phyloP scores from a whole-genome alignment of 108 stramenopile species.

The Aurantiochytrium sp. region DNA sequence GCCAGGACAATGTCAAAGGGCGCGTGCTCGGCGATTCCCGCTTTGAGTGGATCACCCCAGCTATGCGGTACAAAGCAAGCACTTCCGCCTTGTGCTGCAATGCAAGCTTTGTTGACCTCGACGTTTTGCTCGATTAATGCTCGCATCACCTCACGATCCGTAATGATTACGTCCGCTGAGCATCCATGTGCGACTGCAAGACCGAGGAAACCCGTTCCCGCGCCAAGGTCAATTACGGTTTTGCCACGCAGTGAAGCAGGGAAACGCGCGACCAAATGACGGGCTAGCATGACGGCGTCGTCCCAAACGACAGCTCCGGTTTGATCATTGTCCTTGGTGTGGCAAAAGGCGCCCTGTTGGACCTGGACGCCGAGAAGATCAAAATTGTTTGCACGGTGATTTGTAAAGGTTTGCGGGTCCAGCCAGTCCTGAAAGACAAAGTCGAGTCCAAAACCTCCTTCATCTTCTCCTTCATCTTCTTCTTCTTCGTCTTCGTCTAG shows the following conservation, averaged over 20 bases:
- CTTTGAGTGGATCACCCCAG: background rate
- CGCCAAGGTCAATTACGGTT: background rate
- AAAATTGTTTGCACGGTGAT: background rate
- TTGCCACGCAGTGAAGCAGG: background rate
- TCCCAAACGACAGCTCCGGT: constrained; percentile 12
- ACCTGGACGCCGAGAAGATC: background rate
- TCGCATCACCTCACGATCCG: background rate
- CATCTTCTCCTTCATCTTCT: background rate
- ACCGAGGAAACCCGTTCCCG: background rate
- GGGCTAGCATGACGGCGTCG: background rate
- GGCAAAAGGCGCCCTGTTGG: background rate
- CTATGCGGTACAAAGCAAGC: background rate
- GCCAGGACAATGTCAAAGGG: background rate
- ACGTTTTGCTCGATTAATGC: background rate
- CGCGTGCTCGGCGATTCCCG: background rate
- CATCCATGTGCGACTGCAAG: background rate
- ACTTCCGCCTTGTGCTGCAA: background rate
- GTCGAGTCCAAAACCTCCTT: background rate
- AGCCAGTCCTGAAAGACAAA: constrained; percentile 15
- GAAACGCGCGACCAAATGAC: background rate
- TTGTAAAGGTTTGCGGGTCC: background rate
- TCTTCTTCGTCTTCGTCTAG: background rate
- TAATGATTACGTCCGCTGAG: background rate
- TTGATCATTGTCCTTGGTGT: background rate
- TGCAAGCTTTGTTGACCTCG: background rate